Evolutionary conservation across 2,329 filamentous ascomycete species (phyloP), one percentile per base, ranked within the genome.

Genomic region (Conoideocrella luteorostrata): DNA sequence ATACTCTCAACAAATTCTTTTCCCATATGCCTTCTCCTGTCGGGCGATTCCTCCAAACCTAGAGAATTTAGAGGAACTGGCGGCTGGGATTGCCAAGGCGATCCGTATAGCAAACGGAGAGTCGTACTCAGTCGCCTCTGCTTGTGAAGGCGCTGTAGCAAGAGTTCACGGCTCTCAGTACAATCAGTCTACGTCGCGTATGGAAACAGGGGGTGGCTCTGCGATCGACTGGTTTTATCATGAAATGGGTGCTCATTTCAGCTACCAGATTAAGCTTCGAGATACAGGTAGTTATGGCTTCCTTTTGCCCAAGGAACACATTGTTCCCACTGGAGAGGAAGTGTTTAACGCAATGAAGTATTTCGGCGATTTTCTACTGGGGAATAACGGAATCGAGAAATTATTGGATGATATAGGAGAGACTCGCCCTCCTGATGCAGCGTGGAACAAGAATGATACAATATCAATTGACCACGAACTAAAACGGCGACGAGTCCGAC

Each of bases 221-320:
- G 88, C 87, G 2, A 80, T 97, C 33, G 93, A 97, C 64, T 97
- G 87, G 81, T 95, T 98, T 65, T 95, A 95, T 61, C 87, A 95
- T 54, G 85, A 94, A 56, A 66, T 97, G 48, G 71, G 75, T 37
- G 86, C 91, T 15, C 82, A 80, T 50, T 95, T 88, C 61, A 86
- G 88, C 46, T 97, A 94, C 62, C 93, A 97, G 70, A 84, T 93
- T 66, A 97, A 97, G 68, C 71, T 98, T 22, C 76, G 93, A 39
- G 93, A 98, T 61, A 93, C 86, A 0, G 93, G 93, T 9, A 93
- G 82, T 60, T 97, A 97, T 61, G 93, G 93, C 0, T 98, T 97
- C 61, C 69, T 98, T 38, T 70, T 97, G 4, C 93, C 93, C 0
- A 83, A 78, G 45, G 84, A 93, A 45, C 78, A 94, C 47, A 97